These are phyloP conservation scores for Chrysoporthe deuterocubensis DNA, from an alignment of 2,329 filamentous ascomycete genomes.

Conservation along the genomic window DNA sequence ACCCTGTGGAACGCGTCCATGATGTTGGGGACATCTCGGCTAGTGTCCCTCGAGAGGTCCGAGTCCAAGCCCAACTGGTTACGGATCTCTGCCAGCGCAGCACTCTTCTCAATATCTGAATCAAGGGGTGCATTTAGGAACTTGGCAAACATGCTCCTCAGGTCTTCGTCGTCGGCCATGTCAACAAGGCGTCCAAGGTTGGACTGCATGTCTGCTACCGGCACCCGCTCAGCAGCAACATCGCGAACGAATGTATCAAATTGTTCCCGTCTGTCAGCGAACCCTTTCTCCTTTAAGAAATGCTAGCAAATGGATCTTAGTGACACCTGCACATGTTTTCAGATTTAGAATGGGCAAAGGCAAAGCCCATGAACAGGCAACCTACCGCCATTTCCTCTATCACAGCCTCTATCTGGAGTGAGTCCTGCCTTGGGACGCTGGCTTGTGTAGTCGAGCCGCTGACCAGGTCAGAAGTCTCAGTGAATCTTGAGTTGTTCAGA, in stretches of 20 bases:
- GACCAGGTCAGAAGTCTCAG: background rate
- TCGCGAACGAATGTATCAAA: background rate
- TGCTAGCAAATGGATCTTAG: background rate
- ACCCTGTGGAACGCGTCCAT: background rate
- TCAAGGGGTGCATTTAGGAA: background rate
- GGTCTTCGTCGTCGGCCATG: background rate
- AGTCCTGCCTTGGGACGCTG: background rate
- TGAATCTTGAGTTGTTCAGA: background rate
- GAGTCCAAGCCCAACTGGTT: background rate
- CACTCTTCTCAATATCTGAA: background rate
- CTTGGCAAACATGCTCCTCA: background rate
- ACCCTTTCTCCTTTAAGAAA: background rate
- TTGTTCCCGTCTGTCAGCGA: background rate
- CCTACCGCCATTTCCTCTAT: background rate
- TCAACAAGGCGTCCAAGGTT: background rate
- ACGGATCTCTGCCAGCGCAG: background rate
- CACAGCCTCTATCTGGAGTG: background rate
- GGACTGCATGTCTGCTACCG: background rate
- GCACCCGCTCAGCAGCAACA: background rate
- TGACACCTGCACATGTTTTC: background rate
- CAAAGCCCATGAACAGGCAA: background rate
- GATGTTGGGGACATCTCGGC: background rate
- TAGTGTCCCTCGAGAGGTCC: background rate
- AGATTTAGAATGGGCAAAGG: background rate
- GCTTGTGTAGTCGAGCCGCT: background rate